Evolutionary conservation across 768 basidiomycete species (phyloP), one percentile per base, ranked within the genome.

Genomic region (Phaffia australis): DNA sequence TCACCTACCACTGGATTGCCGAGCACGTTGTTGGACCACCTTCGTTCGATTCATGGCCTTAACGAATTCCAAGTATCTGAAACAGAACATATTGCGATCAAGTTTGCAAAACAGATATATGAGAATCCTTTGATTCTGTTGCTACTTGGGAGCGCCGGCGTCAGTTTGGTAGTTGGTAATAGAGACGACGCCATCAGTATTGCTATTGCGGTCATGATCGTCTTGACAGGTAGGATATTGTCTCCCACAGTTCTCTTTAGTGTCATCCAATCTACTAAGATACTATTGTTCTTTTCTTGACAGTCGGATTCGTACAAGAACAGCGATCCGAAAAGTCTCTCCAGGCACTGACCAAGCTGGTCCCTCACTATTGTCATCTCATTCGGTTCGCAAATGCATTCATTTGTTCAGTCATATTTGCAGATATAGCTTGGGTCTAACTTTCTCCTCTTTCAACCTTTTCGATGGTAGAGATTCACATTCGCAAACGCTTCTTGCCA

Each of bases 281-380:
- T 49, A 29, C 29, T 27, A 8, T 30, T 5, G n/a, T 19, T 25
- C 35, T 27, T 1, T 25, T 4, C 27, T 15, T 27, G 19, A 30
- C 69, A 81, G 93, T 97, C 69, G 93, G 90, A 19, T 97, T 97
- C 73, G 84, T 97, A 32, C 93, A 97, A 76, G 93, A 97, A 76
- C 84, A 87, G 67, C 82, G 93, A 42, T 97, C 94, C 0, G 93
- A 97, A 75, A 85, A 94, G 77, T 90, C 88, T 68, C 79, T 97
- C 35, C 91, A 95, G 76, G 89, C 93, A 0, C 80, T 97, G 46
- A 49, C 56, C 4, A 67, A 75, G 76, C 86, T 97, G 50, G 93
- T 97, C 29, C 93, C 93, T 0, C 93, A 97, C 75, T 89, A 94
- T 74, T 94, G 90, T 74, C 90, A 93, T 73, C 85, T 95, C 68